Evolutionary conservation across 768 basidiomycete species (phyloP).

Genomic region (Leccinellum rugosiceps): DNA sequence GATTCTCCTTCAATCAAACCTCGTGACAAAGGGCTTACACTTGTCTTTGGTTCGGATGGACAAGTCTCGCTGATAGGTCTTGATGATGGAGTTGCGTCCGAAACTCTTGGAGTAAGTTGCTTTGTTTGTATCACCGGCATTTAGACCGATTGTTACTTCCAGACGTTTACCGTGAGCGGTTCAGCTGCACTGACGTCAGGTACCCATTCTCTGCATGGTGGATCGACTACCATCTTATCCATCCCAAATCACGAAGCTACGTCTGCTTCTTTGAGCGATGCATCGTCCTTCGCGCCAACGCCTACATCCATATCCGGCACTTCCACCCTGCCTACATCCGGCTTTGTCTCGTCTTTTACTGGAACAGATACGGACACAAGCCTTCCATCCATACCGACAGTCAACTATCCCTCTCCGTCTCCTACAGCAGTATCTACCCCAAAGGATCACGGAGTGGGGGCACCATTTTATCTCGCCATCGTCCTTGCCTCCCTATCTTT

Average conservation of each 20-base stretch:
- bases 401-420: conserved; percentile 21
- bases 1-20: conserved; percentile 11
- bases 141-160: not conserved
- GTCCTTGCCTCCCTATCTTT: conserved; percentile 46
- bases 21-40: conserved; percentile 19
- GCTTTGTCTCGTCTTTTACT: not conserved
- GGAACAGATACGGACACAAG: conserved; percentile 18
- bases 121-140: not conserved
- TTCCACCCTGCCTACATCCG: conserved; percentile 7
- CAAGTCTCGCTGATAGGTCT: conserved; percentile 27
- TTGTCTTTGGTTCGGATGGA: conserved; percentile 27
- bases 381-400: conserved; percentile 23
- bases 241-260: conserved; percentile 21
- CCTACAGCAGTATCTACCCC: conserved; percentile 21
- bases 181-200: not conserved
- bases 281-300: conserved; percentile 1
- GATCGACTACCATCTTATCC: conserved; percentile 3
- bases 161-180: conserved; percentile 9
- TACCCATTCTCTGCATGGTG: not conserved
- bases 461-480: conserved; percentile 50
- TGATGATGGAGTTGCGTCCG: conserved; percentile 3
- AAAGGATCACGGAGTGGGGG: conserved; percentile 22
- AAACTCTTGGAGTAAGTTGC: not conserved
- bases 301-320: not conserved
- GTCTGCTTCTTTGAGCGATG: conserved; percentile 4